Evolutionary conservation across 2,329 filamentous ascomycete species (phyloP).

Genomic region (Ophiostoma populinum): DNA sequence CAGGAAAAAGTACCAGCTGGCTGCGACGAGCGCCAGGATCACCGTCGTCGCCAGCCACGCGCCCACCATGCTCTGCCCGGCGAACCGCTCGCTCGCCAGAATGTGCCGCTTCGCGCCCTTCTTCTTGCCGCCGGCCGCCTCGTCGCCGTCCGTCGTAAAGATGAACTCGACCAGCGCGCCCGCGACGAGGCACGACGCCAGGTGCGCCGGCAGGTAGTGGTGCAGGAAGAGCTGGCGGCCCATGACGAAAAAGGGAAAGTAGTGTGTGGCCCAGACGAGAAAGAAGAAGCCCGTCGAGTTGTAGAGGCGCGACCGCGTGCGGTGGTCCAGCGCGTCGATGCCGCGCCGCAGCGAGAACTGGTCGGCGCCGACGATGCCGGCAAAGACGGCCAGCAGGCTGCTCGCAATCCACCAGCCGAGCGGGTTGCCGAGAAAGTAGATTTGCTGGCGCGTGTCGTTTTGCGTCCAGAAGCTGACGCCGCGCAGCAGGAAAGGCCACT

Average conservation of each 20-base stretch:
- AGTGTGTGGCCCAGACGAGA: conserved; percentile 93
- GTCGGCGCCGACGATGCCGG: conserved; percentile 78
- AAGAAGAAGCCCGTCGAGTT: conserved; percentile 99
- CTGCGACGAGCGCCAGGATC: conserved; percentile 50
- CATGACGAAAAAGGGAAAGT: conserved; percentile 96
- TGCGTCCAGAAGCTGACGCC: conserved; percentile 99
- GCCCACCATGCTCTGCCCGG: conserved; percentile 56
- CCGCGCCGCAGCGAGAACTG: conserved; percentile 86
- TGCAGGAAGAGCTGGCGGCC: conserved; percentile 95
- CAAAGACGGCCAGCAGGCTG: conserved; percentile 82
- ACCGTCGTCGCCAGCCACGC: conserved; percentile 65
- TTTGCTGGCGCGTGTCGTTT: conserved; percentile 84
- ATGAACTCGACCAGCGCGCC: conserved; percentile 89
- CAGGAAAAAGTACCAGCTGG: conserved; percentile 82
- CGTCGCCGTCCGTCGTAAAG: conserved; percentile 66
- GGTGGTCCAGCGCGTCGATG: conserved; percentile 79
- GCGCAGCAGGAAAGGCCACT: conserved; percentile 93
- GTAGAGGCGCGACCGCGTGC: conserved; percentile 87
- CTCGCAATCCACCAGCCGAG: conserved; percentile 95
- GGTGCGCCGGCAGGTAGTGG: conserved; percentile 88
- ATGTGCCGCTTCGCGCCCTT: conserved; percentile 39
- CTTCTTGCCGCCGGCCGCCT: conserved; percentile 33
- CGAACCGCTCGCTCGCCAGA: conserved; percentile 68
- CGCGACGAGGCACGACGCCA: conserved; percentile 78
- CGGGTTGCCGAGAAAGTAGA: conserved; percentile 96